A percentile compares a stretch with the other conserved stretches of the same genome.
phyloP scores from a whole-genome alignment of 441 rosid species.

The Arabidopsis lyrata region DNA sequence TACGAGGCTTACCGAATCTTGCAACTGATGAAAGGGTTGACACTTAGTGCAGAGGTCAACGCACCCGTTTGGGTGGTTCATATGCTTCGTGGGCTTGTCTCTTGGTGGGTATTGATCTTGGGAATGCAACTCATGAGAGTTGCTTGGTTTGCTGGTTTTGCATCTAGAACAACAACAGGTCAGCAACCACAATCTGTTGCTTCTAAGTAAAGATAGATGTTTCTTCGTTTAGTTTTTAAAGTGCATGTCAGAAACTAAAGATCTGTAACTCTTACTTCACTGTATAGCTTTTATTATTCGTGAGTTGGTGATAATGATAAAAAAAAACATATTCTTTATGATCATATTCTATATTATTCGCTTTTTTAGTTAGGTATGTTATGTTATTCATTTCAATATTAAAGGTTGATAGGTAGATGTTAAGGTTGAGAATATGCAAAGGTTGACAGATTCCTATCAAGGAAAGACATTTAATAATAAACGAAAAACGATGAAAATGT shows the following conservation, averaged over 20 bases:
- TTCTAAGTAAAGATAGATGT: conserved; percentile 13
- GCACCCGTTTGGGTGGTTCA: conserved; percentile 85
- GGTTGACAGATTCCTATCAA: too few relatives aligned
- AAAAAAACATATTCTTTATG: conserved; percentile 16
- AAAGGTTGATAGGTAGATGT: too few relatives aligned
- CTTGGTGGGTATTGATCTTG: conserved; percentile 93
- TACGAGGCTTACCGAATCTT: conserved; percentile 82
- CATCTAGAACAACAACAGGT: conserved; percentile 46
- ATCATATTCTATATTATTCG: not conserved
- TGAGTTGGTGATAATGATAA: conserved; percentile 3
- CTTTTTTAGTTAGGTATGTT: not conserved
- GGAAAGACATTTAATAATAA: too few relatives aligned
- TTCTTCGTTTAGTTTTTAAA: conserved; percentile 1
- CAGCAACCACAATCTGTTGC: conserved; percentile 29
- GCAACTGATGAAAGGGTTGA: conserved; percentile 90
- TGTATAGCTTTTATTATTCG: conserved; percentile 19
- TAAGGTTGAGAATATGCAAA: too few relatives aligned
- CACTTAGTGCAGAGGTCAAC: conserved; percentile 72
- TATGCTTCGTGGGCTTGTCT: conserved; percentile 77
- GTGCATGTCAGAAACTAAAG: not conserved
- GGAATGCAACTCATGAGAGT: conserved; percentile 95
- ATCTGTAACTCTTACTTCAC: conserved; percentile 7
- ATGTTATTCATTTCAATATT: not conserved
- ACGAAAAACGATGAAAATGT: too few relatives aligned
- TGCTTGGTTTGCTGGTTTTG: conserved; percentile 95